Base-by-base conservation (phyloP, 2,329 filamentous ascomycete species). In the Pseudomassariella vexata region DNA sequence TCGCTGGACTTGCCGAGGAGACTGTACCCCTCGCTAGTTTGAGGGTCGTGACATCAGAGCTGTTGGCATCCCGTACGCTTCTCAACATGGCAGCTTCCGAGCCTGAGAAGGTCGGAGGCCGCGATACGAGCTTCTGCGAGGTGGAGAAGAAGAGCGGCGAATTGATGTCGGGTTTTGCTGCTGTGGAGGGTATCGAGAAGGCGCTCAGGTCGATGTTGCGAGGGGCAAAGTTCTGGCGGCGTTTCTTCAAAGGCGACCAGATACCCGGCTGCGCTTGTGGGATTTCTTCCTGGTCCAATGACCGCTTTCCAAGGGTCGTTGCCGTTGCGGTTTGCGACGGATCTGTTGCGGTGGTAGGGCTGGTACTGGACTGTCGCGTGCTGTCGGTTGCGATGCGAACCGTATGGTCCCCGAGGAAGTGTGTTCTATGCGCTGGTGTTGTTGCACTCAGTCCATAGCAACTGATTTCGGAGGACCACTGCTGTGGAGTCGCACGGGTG, bases 21-120 rank as follows among this genome's bases (percentile, higher is more conserved):
- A 77, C 59, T 34, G 62, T 73, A 24, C 71, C 72, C 35, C 68
- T 62, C 9, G 74, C 68, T 27, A 78, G 58, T 46, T 70, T 74
- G 31, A 73, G 60, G 32, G 70, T 78, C 14, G 68, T 76, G 18
- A 77, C 61, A 22, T 66, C 67, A 11, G 56, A 44, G n/a, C 65
- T 56, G n/a, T n/a, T n/a, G n/a, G n/a, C n/a, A 26, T 73, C 66
- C 21, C 57, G 58, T 35, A 63, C 56, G 31, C 57, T 62, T 34
- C 59, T 58, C 41, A 74, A 57, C 60, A 76, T 70, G 32, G 61
- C 64, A 5, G 59, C 53, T 36, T 72, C 68, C 10, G 61, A 50
- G 15, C 60, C 52, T 15, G 55, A 46, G 42, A 57, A 56, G 33
- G 52, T 61, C 6, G 57, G 50, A 10, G 63, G 60, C 20, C 66